phyloP scores from a whole-genome alignment of 106 monocot genomes.

The Acanthochlamys bracteata region DNA sequence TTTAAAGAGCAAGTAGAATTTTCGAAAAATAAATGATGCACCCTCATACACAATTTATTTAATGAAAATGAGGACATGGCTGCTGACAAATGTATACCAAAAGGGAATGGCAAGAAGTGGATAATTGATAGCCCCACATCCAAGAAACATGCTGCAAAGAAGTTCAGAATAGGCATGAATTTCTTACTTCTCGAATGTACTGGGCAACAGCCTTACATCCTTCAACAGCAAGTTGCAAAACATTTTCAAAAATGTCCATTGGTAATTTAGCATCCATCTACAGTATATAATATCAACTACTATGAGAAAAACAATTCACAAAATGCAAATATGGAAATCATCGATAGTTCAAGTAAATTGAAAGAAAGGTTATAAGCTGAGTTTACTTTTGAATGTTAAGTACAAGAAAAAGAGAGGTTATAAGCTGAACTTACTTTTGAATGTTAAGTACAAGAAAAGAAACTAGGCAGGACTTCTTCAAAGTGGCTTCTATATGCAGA shows the following conservation, averaged over 20 bases:
- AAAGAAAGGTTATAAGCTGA: not conserved
- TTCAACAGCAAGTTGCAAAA: conserved; percentile 92
- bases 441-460: not conserved
- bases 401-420: not conserved
- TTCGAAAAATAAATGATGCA: not conserved
- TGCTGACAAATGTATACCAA: not conserved
- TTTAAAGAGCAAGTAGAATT: not conserved
- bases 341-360: not conserved
- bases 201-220: conserved; percentile 94
- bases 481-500: too few species aligned
- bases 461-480: not conserved
- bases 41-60: not conserved
- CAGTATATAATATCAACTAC: not conserved
- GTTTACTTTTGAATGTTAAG: not conserved
- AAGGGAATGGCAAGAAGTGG: not conserved
- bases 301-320: not conserved
- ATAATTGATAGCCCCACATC: not conserved
- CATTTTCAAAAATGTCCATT: conserved; percentile 73
- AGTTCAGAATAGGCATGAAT: not conserved
- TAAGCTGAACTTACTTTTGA: not conserved
- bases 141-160: not conserved
- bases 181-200: conserved; percentile 51
- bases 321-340: not conserved
- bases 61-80: not conserved
- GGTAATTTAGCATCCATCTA: conserved; percentile 74